A percentile compares a stretch with the other conserved stretches of the same genome.
phyloP scores from a whole-genome alignment of 2,329 filamentous ascomycete species.

The Phoma herbarum region DNA sequence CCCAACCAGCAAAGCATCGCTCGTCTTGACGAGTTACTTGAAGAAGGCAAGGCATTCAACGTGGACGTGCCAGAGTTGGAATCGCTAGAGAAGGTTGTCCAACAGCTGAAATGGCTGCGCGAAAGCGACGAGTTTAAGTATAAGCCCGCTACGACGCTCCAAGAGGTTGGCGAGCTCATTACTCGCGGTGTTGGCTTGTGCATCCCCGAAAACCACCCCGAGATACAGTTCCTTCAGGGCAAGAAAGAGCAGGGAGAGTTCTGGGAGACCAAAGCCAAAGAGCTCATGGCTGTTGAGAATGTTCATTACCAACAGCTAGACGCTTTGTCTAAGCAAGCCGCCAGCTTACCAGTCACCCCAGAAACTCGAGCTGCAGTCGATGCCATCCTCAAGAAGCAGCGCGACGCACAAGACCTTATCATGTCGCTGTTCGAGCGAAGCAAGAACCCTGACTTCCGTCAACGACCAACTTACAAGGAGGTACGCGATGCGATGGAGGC shows the following conservation, averaged over 20 bases:
- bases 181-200: constrained; percentile 78
- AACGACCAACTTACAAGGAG: constrained; percentile 86
- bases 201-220: constrained; percentile 81
- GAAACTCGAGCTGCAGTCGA: constrained; percentile 86
- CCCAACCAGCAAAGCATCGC: constrained; percentile 62
- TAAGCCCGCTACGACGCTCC: constrained; percentile 71
- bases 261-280: constrained; percentile 93
- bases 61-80: constrained; percentile 92
- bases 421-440: constrained; percentile 81
- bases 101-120: constrained; percentile 89
- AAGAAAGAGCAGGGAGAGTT: constrained; percentile 79
- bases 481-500: constrained; percentile 90
- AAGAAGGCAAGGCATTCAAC: constrained; percentile 87
- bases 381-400: constrained; percentile 92
- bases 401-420: constrained; percentile 91
- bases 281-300: constrained; percentile 88
- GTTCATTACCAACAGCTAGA: constrained; percentile 96
- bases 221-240: constrained; percentile 77
- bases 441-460: constrained; percentile 75
- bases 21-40: constrained; percentile 89
- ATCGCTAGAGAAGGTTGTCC: constrained; percentile 78
- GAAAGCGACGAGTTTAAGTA: constrained; percentile 72
- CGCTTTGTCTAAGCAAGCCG: constrained; percentile 84
- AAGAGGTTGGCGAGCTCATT: constrained; percentile 82
- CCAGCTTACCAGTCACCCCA: constrained; percentile 78